Base-by-base conservation (phyloP, 1,284 basidiomycete genomes). In the Microbotryum scabiosae region DNA sequence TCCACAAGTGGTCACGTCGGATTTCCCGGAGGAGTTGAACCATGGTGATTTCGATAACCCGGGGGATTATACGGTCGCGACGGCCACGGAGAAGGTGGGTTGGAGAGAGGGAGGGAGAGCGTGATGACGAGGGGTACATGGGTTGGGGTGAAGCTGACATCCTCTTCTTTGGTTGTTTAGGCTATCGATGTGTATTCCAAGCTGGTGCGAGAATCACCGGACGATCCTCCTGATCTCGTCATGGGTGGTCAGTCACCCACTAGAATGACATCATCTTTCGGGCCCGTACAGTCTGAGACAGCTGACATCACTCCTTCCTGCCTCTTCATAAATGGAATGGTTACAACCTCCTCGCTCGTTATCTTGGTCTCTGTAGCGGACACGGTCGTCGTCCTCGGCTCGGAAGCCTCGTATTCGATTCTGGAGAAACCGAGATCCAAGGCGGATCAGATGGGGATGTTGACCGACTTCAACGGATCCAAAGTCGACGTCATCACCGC, bases 41-140 rank as follows among this genome's bases (percentile, higher is more conserved):
- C 79, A 87, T 53, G 76, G 77, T 21, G 80, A 82, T 3, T 97
- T 77, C 62, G 83, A 84, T 28, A 82, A 88, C 65, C 80, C 88
- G 20, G 88, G 90, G 62, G 90, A 96, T 73, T 97, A 98, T 73
- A 90, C 93, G 0, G 88, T 96, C 6, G 85, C 92, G 9, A 97
- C 92, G 0, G 90, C 90, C 2, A 85, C 84, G 2, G 86, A 93
- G 68, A 97, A 97, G 79, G 81, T 79, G 69, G 71, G 61, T 73
- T 73, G 9, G 73, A 74, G 51, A 54, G 54, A 55, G 69, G 20
- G 59, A 73, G 5, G 67, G 72, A 36, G 66, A 64, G 64, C 18
- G 51, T 21, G 25, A 46, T 26, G 16, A n/a, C 8, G 20, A 14
- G 32, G 43, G 7, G 14, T 25, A 45, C 30, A 16, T n/a, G 36